Percentiles rank a stretch among this genome's conserved stretches.
These are phyloP conservation scores for Flaveria brownii DNA, from an alignment of 129 eudicot species.

Conservation along the genomic window DNA sequence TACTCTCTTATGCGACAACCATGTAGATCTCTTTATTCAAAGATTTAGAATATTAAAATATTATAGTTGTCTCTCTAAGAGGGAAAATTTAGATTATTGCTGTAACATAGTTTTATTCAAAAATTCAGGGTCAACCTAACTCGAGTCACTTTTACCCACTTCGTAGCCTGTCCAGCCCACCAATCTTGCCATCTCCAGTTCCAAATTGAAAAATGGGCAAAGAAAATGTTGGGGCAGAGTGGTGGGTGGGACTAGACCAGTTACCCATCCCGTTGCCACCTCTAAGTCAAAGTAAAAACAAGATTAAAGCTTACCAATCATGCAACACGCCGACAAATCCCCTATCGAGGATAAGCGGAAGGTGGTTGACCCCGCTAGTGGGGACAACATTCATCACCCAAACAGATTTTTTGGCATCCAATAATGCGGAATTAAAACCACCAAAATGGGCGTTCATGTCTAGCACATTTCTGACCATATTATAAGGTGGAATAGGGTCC, in stretches of 20 bases:
- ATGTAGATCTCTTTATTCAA: neutral
- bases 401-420: constrained; percentile 82
- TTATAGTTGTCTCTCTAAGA: no score
- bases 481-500: constrained; percentile 97
- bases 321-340: constrained; percentile 90
- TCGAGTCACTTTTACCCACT: neutral
- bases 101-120: neutral
- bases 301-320: constrained; percentile 66
- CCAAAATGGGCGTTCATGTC: constrained; percentile 98
- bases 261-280: neutral
- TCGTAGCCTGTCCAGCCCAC: neutral
- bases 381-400: constrained; percentile 99
- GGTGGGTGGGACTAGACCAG: neutral
- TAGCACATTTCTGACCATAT: constrained; percentile 92
- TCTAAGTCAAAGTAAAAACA: neutral
- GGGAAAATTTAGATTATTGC: neutral
- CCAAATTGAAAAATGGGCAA: neutral
- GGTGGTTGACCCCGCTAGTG: constrained; percentile 66
- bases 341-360: constrained; percentile 85
- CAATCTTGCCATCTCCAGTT: neutral
- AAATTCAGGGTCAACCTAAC: neutral
- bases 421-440: constrained; percentile 82
- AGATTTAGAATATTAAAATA: neutral
- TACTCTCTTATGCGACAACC: neutral
- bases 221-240: neutral